These are phyloP conservation scores for Linderniella brevidens DNA, from an alignment of 257 asterid species.

Conservation along the genomic window DNA sequence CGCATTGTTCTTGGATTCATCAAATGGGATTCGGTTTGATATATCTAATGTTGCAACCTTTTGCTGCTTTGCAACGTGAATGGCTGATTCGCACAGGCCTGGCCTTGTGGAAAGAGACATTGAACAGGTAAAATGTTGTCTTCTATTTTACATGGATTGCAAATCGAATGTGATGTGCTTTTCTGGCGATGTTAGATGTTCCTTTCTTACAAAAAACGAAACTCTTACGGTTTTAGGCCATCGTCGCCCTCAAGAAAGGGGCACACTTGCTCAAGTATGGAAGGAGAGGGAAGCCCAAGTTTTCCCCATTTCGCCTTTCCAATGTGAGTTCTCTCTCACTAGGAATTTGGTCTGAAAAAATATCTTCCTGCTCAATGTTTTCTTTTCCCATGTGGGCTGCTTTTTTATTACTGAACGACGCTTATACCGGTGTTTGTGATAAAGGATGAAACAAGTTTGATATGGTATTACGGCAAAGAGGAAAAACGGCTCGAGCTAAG, in stretches of 20 bases:
- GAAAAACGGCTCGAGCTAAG: slow-evolving; percentile 70
- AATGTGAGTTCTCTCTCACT: slow-evolving; percentile 34
- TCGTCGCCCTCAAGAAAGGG: slow-evolving; percentile 77
- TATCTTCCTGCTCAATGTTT: too few relatives aligned
- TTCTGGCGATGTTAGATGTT: background rate
- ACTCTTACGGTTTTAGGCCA: slow-evolving; percentile 36
- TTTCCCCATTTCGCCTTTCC: slow-evolving; percentile 84
- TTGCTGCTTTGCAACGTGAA: slow-evolving; percentile 47
- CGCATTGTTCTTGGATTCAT: too few relatives aligned
- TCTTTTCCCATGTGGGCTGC: too few relatives aligned
- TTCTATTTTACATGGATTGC: background rate
- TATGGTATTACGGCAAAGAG: slow-evolving; percentile 80
- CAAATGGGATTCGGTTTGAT: too few relatives aligned
- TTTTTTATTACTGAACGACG: too few relatives aligned
- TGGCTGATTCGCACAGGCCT: slow-evolving; percentile 81
- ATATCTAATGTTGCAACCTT: too few relatives aligned
- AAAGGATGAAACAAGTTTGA: slow-evolving; percentile 71
- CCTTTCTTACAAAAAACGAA: too few relatives aligned
- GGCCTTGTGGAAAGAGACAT: slow-evolving; percentile 55
- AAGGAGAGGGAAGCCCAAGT: slow-evolving; percentile 90
- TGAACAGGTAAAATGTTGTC: slow-evolving; percentile 63
- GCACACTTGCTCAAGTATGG: slow-evolving; percentile 84
- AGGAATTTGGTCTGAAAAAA: too few relatives aligned
- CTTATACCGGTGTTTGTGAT: too few relatives aligned
- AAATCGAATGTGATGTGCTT: background rate